A percentile compares a stretch with the other conserved stretches of the same genome.
These are phyloP conservation scores for Dendrobium chrysotoxum DNA, from an alignment of 106 monocot genomes.

Conservation along the genomic window DNA sequence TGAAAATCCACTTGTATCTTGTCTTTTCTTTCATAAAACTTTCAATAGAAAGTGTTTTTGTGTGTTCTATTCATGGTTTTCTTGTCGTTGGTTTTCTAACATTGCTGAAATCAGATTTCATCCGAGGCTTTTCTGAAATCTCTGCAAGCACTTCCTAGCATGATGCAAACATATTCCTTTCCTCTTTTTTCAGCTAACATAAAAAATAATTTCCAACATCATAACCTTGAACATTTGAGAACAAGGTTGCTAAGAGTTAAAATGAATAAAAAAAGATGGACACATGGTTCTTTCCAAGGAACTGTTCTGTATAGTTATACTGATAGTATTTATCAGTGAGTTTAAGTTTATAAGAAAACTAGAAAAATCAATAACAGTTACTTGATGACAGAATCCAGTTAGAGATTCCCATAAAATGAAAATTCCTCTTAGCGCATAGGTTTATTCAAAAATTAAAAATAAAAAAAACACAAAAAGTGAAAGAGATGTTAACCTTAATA, in stretches of 20 bases:
- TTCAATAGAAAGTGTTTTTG: no score
- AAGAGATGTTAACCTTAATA: constrained; percentile 62
- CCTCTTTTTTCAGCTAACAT: background rate
- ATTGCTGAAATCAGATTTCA: no score
- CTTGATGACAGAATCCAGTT: background rate
- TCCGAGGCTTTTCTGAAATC: no score
- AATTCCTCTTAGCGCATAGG: background rate
- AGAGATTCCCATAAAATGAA: background rate
- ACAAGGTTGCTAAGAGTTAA: background rate
- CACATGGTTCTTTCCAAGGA: background rate
- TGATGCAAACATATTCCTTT: background rate
- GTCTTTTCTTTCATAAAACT: no score
- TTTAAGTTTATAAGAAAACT: background rate
- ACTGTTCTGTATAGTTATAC: background rate
- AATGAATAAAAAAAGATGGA: background rate
- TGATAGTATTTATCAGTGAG: background rate
- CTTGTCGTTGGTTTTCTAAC: no score
- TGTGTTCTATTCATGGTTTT: no score
- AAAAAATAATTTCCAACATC: background rate
- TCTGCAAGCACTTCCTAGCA: no score
- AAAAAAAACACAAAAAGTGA: background rate
- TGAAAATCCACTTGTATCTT: no score
- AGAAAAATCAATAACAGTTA: background rate
- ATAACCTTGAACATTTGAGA: background rate
- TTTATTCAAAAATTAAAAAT: background rate